Percentiles rank a stretch among this genome's conserved stretches.
phyloP scores from a whole-genome alignment of 108 stramenopile species.

The Schizochytrium sp. region DNA sequence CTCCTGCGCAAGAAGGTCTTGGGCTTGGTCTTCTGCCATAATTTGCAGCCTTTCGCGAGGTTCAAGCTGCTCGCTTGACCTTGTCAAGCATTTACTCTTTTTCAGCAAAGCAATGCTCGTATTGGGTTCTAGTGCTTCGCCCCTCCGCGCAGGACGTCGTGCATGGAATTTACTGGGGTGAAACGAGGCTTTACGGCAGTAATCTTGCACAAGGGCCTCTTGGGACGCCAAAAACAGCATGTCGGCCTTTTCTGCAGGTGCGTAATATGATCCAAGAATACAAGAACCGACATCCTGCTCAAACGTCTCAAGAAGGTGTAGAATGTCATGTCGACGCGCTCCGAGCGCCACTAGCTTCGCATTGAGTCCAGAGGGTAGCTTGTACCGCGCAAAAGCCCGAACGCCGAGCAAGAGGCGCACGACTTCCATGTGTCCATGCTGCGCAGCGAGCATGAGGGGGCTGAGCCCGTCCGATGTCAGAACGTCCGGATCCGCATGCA shows the following conservation, averaged over 20 bases:
- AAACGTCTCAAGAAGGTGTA: neutral
- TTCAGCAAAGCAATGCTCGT: too few species aligned
- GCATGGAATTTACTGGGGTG: too few species aligned
- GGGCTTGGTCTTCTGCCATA: too few species aligned
- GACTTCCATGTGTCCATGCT: neutral
- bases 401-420: neutral
- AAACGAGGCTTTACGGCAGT: neutral
- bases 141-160: too few species aligned
- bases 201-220: neutral
- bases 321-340: neutral
- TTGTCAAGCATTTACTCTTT: too few species aligned
- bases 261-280: neutral
- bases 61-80: too few species aligned
- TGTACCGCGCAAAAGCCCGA: neutral
- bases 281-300: neutral
- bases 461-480: neutral
- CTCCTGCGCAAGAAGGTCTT: too few species aligned
- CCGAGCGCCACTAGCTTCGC: neutral
- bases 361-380: neutral
- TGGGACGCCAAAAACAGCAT: neutral
- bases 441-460: neutral
- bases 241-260: neutral
- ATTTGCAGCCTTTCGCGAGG: too few species aligned
- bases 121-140: too few species aligned
- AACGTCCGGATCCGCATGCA: neutral